These are phyloP conservation scores for Salinomyces thailandicus DNA, from an alignment of 2,329 filamentous ascomycete species.

Conservation along the genomic window DNA sequence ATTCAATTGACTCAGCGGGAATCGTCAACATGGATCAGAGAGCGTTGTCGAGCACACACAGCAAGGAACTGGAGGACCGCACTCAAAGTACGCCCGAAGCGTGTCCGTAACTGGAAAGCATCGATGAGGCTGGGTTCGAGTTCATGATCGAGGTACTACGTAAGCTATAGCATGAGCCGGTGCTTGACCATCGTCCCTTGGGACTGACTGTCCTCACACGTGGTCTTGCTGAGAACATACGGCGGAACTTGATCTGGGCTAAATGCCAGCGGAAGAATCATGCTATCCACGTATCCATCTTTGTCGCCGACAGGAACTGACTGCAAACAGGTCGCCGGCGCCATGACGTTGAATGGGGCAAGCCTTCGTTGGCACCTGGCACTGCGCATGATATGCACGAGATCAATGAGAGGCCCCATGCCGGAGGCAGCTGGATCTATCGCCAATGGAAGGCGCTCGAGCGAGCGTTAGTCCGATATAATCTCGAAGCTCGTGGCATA, in stretches of 20 bases:
- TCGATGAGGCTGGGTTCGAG: not conserved
- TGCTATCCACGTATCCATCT: constrained; percentile 28
- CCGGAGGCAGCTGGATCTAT: not conserved
- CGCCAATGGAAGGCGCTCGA: constrained; percentile 15
- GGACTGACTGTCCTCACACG: no score
- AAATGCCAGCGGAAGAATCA: constrained; percentile 45
- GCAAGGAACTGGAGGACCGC: no score
- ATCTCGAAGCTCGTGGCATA: constrained; percentile 51
- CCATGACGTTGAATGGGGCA: not conserved
- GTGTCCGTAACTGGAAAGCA: no score
- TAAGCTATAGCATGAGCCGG: constrained; percentile 27
- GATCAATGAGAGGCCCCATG: not conserved
- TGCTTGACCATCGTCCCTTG: constrained; percentile 16
- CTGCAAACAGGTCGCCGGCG: constrained; percentile 4
- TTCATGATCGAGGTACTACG: constrained; percentile 17
- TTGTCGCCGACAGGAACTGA: constrained; percentile 19
- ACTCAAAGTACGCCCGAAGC: constrained; percentile 2
- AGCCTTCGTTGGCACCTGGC: not conserved
- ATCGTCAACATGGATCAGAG: no score
- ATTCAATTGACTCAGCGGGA: no score
- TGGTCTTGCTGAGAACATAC: constrained; percentile 41
- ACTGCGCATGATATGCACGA: not conserved
- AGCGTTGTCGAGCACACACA: no score
- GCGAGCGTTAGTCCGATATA: constrained; percentile 38
- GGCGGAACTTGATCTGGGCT: constrained; percentile 46